Conservation (phyloP, 2,329 filamentous ascomycete genomes). For the Teratosphaeria epicoccoides region DNA sequence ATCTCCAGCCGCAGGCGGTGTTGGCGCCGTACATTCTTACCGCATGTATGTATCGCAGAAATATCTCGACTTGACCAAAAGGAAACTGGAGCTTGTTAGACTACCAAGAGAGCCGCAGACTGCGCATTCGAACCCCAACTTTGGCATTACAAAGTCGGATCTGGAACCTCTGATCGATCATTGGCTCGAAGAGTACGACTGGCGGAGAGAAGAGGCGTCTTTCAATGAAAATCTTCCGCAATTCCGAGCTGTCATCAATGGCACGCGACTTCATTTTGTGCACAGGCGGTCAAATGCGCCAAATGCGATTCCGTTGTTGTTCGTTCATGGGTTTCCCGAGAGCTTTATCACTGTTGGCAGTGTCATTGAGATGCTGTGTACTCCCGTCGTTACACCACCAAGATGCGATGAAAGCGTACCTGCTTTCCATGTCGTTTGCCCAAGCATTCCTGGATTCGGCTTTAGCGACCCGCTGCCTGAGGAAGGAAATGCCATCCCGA, state of each 20-base stretch:
- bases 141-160: slow-evolving; percentile 41
- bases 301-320: slow-evolving; percentile 51
- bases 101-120: slow-evolving; percentile 47
- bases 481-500: slow-evolving; percentile 39
- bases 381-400: slow-evolving; percentile 38
- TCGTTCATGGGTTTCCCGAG: slow-evolving; percentile 55
- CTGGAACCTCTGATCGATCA: slow-evolving; percentile 49
- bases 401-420: slow-evolving; percentile 22
- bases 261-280: slow-evolving; percentile 51
- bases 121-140: neutral
- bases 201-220: slow-evolving; percentile 48
- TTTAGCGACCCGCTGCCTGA: slow-evolving; percentile 53
- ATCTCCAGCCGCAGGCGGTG: neutral
- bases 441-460: slow-evolving; percentile 54
- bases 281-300: slow-evolving; percentile 45
- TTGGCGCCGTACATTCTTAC: slow-evolving; percentile 12
- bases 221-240: slow-evolving; percentile 53
- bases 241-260: slow-evolving; percentile 48
- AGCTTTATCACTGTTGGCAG: slow-evolving; percentile 51
- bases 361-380: slow-evolving; percentile 44
- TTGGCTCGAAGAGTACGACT: slow-evolving; percentile 57
- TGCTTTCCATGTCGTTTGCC: slow-evolving; percentile 56
- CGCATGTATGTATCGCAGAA: slow-evolving; percentile 46
- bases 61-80: slow-evolving; percentile 56
- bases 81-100: slow-evolving; percentile 57